Evolutionary conservation across 2,329 filamentous ascomycete genomes (phyloP), one percentile per base, ranked within the genome.

Genomic region (Nemania sp.): DNA sequence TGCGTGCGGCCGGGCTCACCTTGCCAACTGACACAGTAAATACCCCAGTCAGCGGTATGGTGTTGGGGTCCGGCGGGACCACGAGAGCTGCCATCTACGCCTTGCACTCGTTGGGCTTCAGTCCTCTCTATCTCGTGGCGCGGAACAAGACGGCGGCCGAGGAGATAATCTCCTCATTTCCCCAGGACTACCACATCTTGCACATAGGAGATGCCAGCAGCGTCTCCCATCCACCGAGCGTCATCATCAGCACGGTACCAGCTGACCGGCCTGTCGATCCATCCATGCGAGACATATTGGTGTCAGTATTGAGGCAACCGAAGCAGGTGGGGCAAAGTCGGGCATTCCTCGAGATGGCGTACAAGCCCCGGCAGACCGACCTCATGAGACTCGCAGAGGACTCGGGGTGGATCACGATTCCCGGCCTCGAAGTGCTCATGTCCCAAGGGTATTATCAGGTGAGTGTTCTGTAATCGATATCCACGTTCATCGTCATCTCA

Each of bases 341-440:
- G 18, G 84, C 95, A 12, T 77, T 98, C 62, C 78, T 98, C 3
- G 95, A 99, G 76, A 97, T 99, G 93, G 94, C 95, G 1, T 99
- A 99, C 76, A 96, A 94, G 76, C 95, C 95, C 18, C 81, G 84
- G 0, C 83, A 90, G 54, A 99, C 95, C 4, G 85, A 89, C 7
- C 77, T 97, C 67, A 97, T 98, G 87, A 84, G 90, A 73, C 79
- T 97, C 72, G 94, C 93, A 2, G 82, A 87, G 68, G 84, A 89
- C 67, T 84, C 85, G 12, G 88, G 89, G 2, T 99, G 95, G 95
- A 83, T 79, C 57, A 92, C 90, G 1, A 89, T 98, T 64, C 88
- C 92, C 7, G 95, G 95, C 0, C 77, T 97, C 40, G 95, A 99
- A 75, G 92, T 95, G 32, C 81, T 99, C 57, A 87, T 92, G 62